phyloP scores from a whole-genome alignment of 306 rosid genomes.

The Glycyrrhiza uralensis region DNA sequence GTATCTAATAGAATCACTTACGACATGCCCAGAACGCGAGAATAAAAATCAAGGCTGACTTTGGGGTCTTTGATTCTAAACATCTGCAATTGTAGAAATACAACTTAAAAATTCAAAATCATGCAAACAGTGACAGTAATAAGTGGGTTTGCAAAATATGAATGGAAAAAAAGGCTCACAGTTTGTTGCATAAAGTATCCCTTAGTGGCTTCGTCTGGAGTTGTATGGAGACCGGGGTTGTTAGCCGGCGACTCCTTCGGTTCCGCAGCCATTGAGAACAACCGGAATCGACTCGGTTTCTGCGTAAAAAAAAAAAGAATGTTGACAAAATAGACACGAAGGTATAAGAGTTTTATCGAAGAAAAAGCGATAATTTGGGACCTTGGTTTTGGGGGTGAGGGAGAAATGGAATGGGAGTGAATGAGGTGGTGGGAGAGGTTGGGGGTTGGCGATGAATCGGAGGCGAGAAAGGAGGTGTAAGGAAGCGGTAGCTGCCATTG shows the following conservation, averaged over 20 bases:
- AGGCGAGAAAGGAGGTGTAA: conserved; percentile 39
- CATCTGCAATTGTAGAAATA: conserved; percentile 44
- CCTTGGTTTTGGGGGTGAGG: conserved; percentile 47
- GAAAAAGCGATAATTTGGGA: neutral
- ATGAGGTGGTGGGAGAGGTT: neutral
- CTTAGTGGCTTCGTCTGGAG: conserved; percentile 77
- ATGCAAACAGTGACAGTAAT: neutral
- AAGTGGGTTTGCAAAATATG: neutral
- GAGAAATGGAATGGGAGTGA: conserved; percentile 38
- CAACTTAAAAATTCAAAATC: neutral
- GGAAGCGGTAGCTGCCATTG: conserved; percentile 44
- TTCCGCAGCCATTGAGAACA: conserved; percentile 75
- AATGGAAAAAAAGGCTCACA: conserved; percentile 33
- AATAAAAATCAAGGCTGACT: conserved; percentile 86
- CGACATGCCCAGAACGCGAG: conserved; percentile 97
- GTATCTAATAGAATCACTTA: conserved; percentile 37
- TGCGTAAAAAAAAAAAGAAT: conserved; percentile 17
- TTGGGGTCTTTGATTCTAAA: conserved; percentile 90
- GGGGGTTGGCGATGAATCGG: conserved; percentile 37
- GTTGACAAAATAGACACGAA: neutral
- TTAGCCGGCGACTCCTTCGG: conserved; percentile 61
- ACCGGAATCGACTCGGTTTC: conserved; percentile 43
- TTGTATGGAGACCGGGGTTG: conserved; percentile 72
- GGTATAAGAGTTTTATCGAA: neutral
- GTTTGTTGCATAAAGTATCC: conserved; percentile 91